phyloP scores from a whole-genome alignment of 441 rosid genomes.

The Pelargonium myrrhifolium region DNA sequence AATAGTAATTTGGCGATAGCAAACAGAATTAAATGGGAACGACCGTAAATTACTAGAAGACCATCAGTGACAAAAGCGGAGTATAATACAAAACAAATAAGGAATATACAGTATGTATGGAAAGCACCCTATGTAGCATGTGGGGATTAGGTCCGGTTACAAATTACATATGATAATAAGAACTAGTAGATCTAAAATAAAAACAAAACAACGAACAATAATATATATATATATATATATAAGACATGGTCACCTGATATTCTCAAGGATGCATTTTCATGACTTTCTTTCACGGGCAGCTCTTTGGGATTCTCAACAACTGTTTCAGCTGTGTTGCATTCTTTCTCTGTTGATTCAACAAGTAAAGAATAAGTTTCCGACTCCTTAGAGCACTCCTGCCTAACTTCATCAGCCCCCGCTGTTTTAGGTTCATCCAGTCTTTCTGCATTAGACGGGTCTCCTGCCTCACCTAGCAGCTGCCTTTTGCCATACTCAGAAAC shows the following conservation, averaged over 20 bases:
- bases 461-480: constrained; percentile 21
- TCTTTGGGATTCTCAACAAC: constrained; percentile 26
- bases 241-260: constrained; percentile 41
- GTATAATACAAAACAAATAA: neutral
- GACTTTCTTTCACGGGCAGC: constrained; percentile 26
- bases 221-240: neutral
- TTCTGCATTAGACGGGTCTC: constrained; percentile 32
- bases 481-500: constrained; percentile 25
- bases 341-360: constrained; percentile 26
- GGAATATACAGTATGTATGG: constrained; percentile 1
- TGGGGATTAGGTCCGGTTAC: neutral
- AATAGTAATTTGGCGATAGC: neutral
- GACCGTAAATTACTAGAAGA: neutral
- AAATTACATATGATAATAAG: neutral
- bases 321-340: constrained; percentile 28
- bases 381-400: constrained; percentile 24
- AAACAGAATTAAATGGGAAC: neutral
- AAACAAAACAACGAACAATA: neutral
- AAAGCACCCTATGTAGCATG: too few relatives aligned
- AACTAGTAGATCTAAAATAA: neutral
- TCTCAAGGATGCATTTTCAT: constrained; percentile 24
- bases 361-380: constrained; percentile 25
- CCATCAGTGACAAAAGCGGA: neutral
- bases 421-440: constrained; percentile 25
- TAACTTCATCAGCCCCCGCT: constrained; percentile 22